Conservation (phyloP, 768 basidiomycete genomes). For the Tulasnella calospora region DNA sequence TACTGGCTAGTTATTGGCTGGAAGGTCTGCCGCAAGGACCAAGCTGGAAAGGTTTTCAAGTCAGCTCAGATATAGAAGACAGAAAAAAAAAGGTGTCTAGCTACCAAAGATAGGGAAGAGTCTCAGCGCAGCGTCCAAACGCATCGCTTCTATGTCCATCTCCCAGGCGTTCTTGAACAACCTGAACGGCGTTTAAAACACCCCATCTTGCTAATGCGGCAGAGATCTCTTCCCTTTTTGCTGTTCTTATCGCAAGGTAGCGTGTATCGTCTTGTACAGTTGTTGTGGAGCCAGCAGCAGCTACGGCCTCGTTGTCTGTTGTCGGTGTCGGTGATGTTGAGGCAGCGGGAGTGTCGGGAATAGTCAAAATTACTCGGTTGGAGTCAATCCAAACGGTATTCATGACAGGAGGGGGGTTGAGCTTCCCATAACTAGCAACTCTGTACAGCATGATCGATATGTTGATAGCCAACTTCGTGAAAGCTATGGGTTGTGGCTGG, state of each 20-base stretch:
- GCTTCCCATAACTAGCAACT: neutral
- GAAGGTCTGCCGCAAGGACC: no score
- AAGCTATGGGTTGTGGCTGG: neutral
- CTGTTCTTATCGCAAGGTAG: neutral
- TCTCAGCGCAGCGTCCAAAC: neutral
- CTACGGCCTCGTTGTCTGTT: no score
- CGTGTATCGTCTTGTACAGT: neutral
- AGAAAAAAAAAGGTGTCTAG: no score
- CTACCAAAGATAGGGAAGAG: neutral
- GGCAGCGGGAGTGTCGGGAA: neutral
- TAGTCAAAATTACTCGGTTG: neutral
- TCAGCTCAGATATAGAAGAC: no score
- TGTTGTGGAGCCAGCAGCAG: neutral
- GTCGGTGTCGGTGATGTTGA: no score
- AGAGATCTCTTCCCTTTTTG: neutral
- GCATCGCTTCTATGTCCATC: no score
- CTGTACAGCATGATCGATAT: neutral
- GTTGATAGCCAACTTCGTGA: neutral
- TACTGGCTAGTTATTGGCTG: no score
- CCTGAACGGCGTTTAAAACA: neutral
- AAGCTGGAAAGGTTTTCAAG: no score
- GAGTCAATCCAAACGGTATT: neutral
- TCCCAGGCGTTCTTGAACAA: neutral
- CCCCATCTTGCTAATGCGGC: neutral
- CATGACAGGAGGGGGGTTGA: neutral